A percentile compares a stretch with the other conserved stretches of the same genome.
Conservation (phyloP, 2,329 filamentous ascomycete genomes). For the Emericellopsis cladophorae region DNA sequence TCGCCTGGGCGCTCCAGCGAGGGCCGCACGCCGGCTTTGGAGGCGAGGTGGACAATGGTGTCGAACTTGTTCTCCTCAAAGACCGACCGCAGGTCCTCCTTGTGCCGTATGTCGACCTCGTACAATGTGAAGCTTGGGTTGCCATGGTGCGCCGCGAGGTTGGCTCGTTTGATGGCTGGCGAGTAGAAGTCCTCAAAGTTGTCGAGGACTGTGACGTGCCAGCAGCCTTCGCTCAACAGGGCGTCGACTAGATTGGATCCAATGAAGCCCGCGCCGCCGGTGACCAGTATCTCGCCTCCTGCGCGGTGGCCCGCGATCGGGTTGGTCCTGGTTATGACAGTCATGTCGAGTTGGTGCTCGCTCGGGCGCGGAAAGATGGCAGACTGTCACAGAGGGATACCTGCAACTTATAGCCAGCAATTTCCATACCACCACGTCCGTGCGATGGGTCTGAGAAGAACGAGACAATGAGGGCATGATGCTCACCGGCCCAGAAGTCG, state of each 20-base stretch:
- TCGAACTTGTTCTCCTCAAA: slow-evolving; percentile 7
- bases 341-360: too few species aligned
- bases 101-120: slow-evolving; percentile 7
- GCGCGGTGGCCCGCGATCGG: too few species aligned
- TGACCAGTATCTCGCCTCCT: slow-evolving; percentile 8
- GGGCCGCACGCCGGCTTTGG: slow-evolving; percentile 10
- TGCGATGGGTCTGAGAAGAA: too few species aligned
- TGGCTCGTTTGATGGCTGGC: slow-evolving; percentile 9
- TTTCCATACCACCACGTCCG: too few species aligned
- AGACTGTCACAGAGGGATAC: too few species aligned
- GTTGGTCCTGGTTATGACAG: too few species aligned
- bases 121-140: slow-evolving; percentile 8
- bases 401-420: too few species aligned
- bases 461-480: too few species aligned
- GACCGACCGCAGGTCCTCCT: slow-evolving; percentile 4
- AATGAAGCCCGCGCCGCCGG: slow-evolving; percentile 12
- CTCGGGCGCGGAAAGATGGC: too few species aligned
- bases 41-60: slow-evolving; percentile 9
- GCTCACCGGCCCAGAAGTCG: too few species aligned
- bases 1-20: slow-evolving; percentile 6
- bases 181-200: slow-evolving; percentile 11
- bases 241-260: slow-evolving; percentile 10
- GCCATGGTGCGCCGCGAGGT: slow-evolving; percentile 7
- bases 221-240: slow-evolving; percentile 8
- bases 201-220: slow-evolving; percentile 9